Evolutionary conservation across 140 eudicot species (phyloP).

Genomic region (Stevia rebaudiana): DNA sequence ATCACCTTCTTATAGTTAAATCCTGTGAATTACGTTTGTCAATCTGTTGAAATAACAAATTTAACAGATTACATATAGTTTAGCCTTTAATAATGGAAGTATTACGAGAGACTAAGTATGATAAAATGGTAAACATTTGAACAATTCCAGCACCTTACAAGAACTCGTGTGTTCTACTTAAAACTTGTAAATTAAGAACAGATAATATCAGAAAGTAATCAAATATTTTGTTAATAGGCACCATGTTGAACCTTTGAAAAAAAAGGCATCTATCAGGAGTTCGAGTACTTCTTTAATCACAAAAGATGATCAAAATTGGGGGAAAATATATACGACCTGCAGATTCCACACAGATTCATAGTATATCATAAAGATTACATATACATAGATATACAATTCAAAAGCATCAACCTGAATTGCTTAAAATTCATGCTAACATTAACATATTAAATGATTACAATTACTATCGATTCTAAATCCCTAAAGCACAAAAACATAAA

Average conservation of each 20-base stretch:
- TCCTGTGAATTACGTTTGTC: neutral
- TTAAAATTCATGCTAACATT: constrained; percentile 9
- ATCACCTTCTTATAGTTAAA: constrained; percentile 16
- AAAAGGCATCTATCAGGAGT: neutral
- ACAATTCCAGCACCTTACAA: neutral
- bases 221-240: neutral
- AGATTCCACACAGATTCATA: constrained; percentile 11
- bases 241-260: neutral
- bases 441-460: neutral
- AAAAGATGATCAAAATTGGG: constrained; percentile 4
- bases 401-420: constrained; percentile 1
- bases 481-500: constrained; percentile 1
- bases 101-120: neutral
- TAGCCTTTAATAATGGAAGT: neutral
- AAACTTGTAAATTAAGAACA: neutral
- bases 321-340: neutral
- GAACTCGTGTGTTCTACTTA: neutral
- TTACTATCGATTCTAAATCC: constrained; percentile 10
- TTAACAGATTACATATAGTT: neutral
- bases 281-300: neutral
- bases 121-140: neutral
- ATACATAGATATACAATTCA: neutral
- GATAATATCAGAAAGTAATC: neutral
- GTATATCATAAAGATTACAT: neutral
- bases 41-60: constrained; percentile 6